These are phyloP conservation scores for Kluyveromyces starmeri DNA, from an alignment of 805 yeast genomes.

Conservation along the genomic window DNA sequence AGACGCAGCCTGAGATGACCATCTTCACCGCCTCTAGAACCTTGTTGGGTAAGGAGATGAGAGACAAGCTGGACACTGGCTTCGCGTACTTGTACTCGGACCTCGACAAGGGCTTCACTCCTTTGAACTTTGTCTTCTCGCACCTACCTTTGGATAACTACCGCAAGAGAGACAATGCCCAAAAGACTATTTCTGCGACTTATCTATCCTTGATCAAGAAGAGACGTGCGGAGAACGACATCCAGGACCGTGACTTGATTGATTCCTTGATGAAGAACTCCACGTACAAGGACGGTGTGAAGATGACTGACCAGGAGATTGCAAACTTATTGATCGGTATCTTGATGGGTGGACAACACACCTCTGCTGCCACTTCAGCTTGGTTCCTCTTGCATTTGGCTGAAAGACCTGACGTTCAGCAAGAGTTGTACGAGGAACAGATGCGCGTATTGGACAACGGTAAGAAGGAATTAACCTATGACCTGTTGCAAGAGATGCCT, in stretches of 20 bases:
- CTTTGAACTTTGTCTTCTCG: slow-evolving; percentile 92
- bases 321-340: slow-evolving; percentile 91
- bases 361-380: slow-evolving; percentile 91
- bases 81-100: slow-evolving; percentile 84
- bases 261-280: slow-evolving; percentile 78
- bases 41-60: slow-evolving; percentile 83
- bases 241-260: slow-evolving; percentile 78
- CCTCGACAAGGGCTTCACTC: slow-evolving; percentile 94
- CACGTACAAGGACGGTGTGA: slow-evolving; percentile 85
- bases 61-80: slow-evolving; percentile 68
- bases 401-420: slow-evolving; percentile 77
- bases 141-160: slow-evolving; percentile 83
- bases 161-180: slow-evolving; percentile 81
- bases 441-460: slow-evolving; percentile 48
- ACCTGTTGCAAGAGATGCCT: slow-evolving; percentile 73
- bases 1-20: slow-evolving; percentile 88
- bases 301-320: slow-evolving; percentile 92
- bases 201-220: slow-evolving; percentile 69
- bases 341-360: slow-evolving; percentile 98
- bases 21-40: slow-evolving; percentile 94
- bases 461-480: slow-evolving; percentile 62
- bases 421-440: slow-evolving; percentile 71
- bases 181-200: slow-evolving; percentile 65
- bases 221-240: slow-evolving; percentile 69
- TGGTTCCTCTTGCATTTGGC: slow-evolving; percentile 92